Base-by-base conservation (phyloP, 2,329 filamentous ascomycete species). In the Ophiosphaerella narmari region DNA sequence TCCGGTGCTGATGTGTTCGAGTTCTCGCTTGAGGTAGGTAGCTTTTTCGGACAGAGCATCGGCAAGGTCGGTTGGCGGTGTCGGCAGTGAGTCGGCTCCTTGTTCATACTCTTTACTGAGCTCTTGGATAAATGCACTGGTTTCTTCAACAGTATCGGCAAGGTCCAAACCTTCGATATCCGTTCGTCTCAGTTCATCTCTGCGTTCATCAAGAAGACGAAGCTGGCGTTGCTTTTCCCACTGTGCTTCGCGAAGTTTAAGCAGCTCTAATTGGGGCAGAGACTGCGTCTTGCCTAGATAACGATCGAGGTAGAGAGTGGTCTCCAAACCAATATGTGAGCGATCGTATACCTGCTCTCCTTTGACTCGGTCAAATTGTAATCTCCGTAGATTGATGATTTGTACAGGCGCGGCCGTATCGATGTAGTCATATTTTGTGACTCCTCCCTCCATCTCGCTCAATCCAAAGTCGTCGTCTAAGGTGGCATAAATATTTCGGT, bases 311-410 rank as follows among this genome's bases (percentile, higher is more conserved):
- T 90, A 96, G 11, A 99, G 80, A 2, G 82, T 86, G 58, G 94
- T 87, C 4, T 88, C 86, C n/a, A 99, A 84, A 16, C 85, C 80
- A 11, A 99, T 83, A 9, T 89, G 85, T 2, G 83, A 80, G n/a
- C 65, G 63, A 31, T 72, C 66, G 18, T 77, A 77, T 48, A 81
- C 81, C 47, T 77, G 79, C 37, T 58, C 52, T 16, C 60, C 54
- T 81, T 62, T 56, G 24, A 55, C 81, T 6, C 82, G 81, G 57
- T 90, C 86, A 43, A 86, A 90, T 51, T 88, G 86, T 4, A 89
- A 87, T 5, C 94, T 86, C 67, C 96, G 91, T 29, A 99, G 90
- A 58, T 91, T 89, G 38, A 99, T 86, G 64, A 97, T 92, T 14
- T 97, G 78, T 29, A 99, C 84, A 0, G 92, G 91, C 0, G 94